Base-by-base conservation (phyloP, 495 filamentous ascomycete genomes). In the Evernia prunastri region DNA sequence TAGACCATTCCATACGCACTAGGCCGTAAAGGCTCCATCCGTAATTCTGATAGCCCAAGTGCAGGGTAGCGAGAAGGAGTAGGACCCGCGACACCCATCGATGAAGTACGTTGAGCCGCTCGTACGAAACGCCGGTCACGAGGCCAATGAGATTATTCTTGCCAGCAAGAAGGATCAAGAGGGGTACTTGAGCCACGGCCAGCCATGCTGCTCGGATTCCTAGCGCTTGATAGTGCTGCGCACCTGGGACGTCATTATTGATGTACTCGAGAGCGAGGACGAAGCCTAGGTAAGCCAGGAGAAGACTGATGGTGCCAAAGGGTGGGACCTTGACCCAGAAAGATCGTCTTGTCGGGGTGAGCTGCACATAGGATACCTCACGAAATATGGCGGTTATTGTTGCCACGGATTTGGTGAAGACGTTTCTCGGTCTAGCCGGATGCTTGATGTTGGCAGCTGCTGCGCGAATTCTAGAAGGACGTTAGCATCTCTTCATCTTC, bases 61-160 rank as follows among this genome's bases (percentile, higher is more conserved):
- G 91, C 17, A 92, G 80, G 5, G 88, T 87, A 0, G 82, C 83
- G 0, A 87, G 90, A 29, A 93, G 73, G 59, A 91, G 85, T 69
- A 94, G 78, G 47, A 84, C 88, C 25, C 90, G 82, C 4, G 87
- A 82, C 17, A 86, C 82, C 89, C 91, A 93, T 58, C 91, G 82
- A 70, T 95, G 90, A 61, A 91, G 80, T 89, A 89, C 91, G 69
- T 92, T 93, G 51, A 95, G 74, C 17, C 87, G 80, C 75, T 91
- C 89, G 65, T 94, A 85, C 60, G 85, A 86, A 40, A 81, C 82
- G 3, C 89, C 91, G 4, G 81, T 81, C 13, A 92, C 73, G 33
- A 81, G 75, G 7, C 88, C 89, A 45, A 94, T 80, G 62, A 93
- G 75, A 70, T 87, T 93, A 70, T 84, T 82, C 78, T 90, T 89